Evolutionary conservation across 345 rosid species (phyloP).

Genomic region (Lumnitzera littorea): DNA sequence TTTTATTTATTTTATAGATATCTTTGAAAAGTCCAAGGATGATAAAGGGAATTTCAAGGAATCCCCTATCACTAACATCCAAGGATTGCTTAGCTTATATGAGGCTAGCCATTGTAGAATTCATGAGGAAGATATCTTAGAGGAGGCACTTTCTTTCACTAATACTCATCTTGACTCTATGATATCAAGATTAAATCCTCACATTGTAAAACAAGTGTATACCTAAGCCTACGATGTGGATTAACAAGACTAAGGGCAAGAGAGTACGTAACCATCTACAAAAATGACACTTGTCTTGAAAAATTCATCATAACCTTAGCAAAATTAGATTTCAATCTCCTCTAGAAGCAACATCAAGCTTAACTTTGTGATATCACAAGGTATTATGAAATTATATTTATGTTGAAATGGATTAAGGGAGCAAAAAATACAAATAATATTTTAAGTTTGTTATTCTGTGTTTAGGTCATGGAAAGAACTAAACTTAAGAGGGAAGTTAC

Average conservation of each 20-base stretch:
- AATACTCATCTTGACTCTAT: slow-evolving; percentile 1
- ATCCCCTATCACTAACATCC: slow-evolving; percentile 1
- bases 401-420: too few species aligned
- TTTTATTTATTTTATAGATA: slow-evolving; percentile 2
- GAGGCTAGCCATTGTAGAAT: slow-evolving; percentile 18
- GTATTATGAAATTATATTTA: too few species aligned
- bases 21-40: slow-evolving; percentile 18
- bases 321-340: too few species aligned
- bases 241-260: slow-evolving; percentile 8
- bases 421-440: too few species aligned
- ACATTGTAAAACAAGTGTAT: not conserved
- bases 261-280: too few species aligned
- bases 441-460: too few species aligned
- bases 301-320: too few species aligned
- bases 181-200: too few species aligned
- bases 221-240: slow-evolving; percentile 4
- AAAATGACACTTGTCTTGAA: too few species aligned
- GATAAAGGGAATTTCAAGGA: slow-evolving; percentile 14
- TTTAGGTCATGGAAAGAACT: slow-evolving; percentile 9
- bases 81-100: slow-evolving; percentile 19
- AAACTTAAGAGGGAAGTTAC: not conserved
- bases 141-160: slow-evolving; percentile 12
- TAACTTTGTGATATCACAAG: too few species aligned
- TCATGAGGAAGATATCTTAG: slow-evolving; percentile 15
- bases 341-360: too few species aligned